Evolutionary conservation across 2,329 filamentous ascomycete species (phyloP), one percentile per base, ranked within the genome.

Genomic region (Penicillium sp.): DNA sequence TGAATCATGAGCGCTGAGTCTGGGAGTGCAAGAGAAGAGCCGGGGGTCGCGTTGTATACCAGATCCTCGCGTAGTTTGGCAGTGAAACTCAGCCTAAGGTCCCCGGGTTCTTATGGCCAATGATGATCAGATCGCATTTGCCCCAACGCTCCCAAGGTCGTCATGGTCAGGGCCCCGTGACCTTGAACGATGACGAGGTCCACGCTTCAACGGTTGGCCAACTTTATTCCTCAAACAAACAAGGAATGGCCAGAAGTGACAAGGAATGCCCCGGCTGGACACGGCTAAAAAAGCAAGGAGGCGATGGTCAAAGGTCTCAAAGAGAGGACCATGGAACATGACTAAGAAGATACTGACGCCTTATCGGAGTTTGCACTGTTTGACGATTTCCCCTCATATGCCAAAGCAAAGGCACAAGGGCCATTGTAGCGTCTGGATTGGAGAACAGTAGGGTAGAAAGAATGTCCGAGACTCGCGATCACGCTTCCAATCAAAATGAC

Each of bases 321-420:
- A 32, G 34, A 36, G 34, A n/a, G 4, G 34, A 36, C n/a, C 34
- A 40, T 38, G 41, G 16, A n/a, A 22, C 8, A 29, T 53, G 50
- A 53, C 50, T 48, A 53, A 48, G 38, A 16, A 18, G 18, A 18
- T 18, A 18, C 18, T 18, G 4, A 3, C 2, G 34, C 4, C 50
- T 53, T 52, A 52, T 52, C 50, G 29, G 38, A 21, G 50, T 53
- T 53, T 53, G 50, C 50, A 53, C 18, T 1, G 29, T 53, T 53
- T 53, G 50, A 34, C 18, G n/a, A 3, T 36, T 51, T 53, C 50
- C 50, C 50, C 50, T 53, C 50, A 53, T 40, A 24, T 13, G 46
- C 11, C 16, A n/a, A 5, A 18, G 18, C 18, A 18, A 9, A 31
- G 9, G n/a, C 51, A 53, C 50, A 53, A 53, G 51, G 51, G 48